Evolutionary conservation across 805 yeast species (phyloP).

Genomic region (Clavispora vitiphila): DNA sequence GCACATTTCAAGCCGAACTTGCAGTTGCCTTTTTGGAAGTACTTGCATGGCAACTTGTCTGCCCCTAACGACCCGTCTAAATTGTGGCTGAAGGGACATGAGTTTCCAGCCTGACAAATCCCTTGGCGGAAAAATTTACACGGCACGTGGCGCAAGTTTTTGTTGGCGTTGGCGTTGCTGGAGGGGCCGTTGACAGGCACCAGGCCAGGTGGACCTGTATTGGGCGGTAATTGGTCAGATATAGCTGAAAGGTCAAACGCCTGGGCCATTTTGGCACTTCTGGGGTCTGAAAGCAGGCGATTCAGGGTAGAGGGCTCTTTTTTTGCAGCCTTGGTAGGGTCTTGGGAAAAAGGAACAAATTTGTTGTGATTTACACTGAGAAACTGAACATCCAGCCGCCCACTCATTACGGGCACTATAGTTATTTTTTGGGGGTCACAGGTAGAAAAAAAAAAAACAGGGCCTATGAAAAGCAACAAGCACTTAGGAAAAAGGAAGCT

Average conservation of each 20-base stretch:
- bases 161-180: constrained; percentile 9
- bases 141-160: constrained; percentile 87
- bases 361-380: constrained; percentile 3
- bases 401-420: constrained; percentile 1
- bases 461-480: background rate
- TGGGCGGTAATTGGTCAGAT: constrained; percentile 12
- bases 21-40: constrained; percentile 94
- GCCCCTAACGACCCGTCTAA: constrained; percentile 48
- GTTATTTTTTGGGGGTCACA: background rate
- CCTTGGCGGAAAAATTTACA: constrained; percentile 93
- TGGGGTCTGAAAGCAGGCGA: constrained; percentile 1
- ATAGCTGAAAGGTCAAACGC: constrained; percentile 6
- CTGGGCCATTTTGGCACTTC: constrained; percentile 2
- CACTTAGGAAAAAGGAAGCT: background rate
- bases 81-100: constrained; percentile 89
- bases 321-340: background rate
- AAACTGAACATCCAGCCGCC: constrained; percentile 4
- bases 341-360: background rate
- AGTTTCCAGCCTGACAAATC: constrained; percentile 86
- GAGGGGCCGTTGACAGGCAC: constrained; percentile 6
- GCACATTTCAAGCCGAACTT: constrained; percentile 95
- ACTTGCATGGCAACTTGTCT: constrained; percentile 75
- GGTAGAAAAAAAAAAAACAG: background rate
- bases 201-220: constrained; percentile 15
- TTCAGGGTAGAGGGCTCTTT: background rate